Base-by-base conservation (phyloP, 805 yeast species). In the Hyphopichia homilentoma region DNA sequence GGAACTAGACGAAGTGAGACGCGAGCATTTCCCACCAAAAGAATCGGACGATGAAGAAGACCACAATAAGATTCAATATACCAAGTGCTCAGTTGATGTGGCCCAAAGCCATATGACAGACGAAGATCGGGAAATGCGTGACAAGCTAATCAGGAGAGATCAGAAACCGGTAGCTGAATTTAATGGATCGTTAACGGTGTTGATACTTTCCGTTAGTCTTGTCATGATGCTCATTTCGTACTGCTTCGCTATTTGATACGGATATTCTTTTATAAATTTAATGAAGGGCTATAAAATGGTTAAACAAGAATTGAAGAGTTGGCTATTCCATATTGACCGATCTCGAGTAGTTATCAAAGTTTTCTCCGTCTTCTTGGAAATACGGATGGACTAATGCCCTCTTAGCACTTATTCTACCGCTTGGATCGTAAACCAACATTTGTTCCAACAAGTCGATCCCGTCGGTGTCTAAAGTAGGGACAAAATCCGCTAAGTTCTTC, bases 301-400 rank as follows among this genome's bases (percentile, higher is more conserved):
- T 20, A 8, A 20, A 20, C 11, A 11, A 20, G 11, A 20, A 20
- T 7, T 20, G 22, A 20, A 20, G 22, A 7, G 11, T 8, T 8
- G 22, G 22, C 22, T 20, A 20, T 20, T 20, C 30, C 30, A 27
- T 27, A 12, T 27, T 18, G 5, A 27, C 30, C 6, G 67, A 59
- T 25, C 68, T 50, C 21, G 63, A 52, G 43, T 54, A 62, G 20
- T 44, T 47, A 34, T 60, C 65, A 42, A 40, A 44, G 21, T 36
- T 36, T 16, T 54, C 64, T 24, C 48, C 52, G 25, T 71, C 80
- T 36, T 77, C 82, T 39, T 71, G 74, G 63, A 86, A 87, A 58
- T 87, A 93, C 7, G 96, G 94, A 61, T 90, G 97, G 44, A 74
- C 53, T 39, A 89, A 72, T 2, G 97, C 97, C 43, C 96, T 74